Evolutionary conservation across 495 filamentous ascomycete genomes (phyloP).

Genomic region (Penicillium herquei): DNA sequence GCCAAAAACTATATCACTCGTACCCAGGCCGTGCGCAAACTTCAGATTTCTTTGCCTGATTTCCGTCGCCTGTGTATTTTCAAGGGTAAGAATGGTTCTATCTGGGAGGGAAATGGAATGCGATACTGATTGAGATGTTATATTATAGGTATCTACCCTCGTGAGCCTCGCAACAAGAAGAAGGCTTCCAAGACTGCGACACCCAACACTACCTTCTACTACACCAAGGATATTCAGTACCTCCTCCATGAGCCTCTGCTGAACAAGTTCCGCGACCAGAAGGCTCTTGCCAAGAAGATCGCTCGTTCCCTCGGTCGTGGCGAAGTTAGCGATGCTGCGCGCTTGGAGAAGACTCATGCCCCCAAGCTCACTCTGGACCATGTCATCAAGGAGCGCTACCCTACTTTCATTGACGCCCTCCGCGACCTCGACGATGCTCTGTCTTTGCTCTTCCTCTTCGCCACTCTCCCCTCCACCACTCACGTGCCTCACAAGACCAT

Average conservation of each 20-base stretch:
- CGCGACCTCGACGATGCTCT: conserved; percentile 95
- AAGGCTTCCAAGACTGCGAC: conserved; percentile 91
- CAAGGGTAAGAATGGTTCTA: conserved; percentile 64
- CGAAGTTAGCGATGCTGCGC: conserved; percentile 80
- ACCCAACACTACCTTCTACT: conserved; percentile 94
- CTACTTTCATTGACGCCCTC: conserved; percentile 92
- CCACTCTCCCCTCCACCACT: conserved; percentile 85
- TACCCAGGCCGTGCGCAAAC: conserved; percentile 93
- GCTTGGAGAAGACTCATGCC: conserved; percentile 80
- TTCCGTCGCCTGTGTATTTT: conserved; percentile 98
- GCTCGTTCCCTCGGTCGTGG: conserved; percentile 84
- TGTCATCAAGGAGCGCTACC: conserved; percentile 96
- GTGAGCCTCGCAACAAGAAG: conserved; percentile 94
- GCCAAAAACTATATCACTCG: conserved; percentile 98
- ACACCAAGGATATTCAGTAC: conserved; percentile 98
- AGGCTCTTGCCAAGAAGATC: conserved; percentile 95
- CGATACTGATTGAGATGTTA: conserved; percentile 11
- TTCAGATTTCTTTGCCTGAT: conserved; percentile 94
- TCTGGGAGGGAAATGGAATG: not conserved
- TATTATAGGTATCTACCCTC: conserved; percentile 79
- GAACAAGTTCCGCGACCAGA: conserved; percentile 94
- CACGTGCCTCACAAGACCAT: conserved; percentile 91
- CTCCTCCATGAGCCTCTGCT: conserved; percentile 96
- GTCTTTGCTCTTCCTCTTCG: conserved; percentile 95
- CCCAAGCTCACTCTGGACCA: conserved; percentile 89